These are phyloP conservation scores for Neurospora sp. DNA, from an alignment of 495 filamentous ascomycete genomes.

Conservation along the genomic window DNA sequence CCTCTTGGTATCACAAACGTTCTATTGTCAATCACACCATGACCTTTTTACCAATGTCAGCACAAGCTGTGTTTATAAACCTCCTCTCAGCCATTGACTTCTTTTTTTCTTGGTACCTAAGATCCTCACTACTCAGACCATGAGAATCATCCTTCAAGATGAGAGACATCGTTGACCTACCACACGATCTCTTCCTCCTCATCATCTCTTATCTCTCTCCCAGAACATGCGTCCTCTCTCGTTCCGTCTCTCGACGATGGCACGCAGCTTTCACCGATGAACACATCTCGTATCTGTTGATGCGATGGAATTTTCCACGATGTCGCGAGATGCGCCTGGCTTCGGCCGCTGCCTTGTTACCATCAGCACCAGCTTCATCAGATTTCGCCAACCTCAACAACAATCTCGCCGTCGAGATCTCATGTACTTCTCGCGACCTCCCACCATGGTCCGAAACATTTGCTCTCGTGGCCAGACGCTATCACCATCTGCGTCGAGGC, in stretches of 20 bases:
- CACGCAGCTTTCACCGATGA: conserved; percentile 42
- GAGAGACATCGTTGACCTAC: conserved; percentile 40
- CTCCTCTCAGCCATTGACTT: not conserved
- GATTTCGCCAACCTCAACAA: not conserved
- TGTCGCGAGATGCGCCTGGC: conserved; percentile 43
- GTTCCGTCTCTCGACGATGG: conserved; percentile 47
- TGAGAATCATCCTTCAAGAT: conserved; percentile 8
- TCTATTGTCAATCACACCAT: not conserved
- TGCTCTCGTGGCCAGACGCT: conserved; percentile 45
- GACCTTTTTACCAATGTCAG: not conserved
- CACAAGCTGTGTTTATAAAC: not conserved
- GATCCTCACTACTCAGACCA: not conserved
- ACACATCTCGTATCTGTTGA: conserved; percentile 32
- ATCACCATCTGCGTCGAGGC: conserved; percentile 43
- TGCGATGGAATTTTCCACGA: conserved; percentile 44
- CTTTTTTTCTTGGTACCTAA: not conserved
- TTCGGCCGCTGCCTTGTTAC: conserved; percentile 3
- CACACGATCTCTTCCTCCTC: conserved; percentile 43
- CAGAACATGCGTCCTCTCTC: conserved; percentile 42
- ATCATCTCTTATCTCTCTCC: conserved; percentile 43
- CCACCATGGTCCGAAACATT: conserved; percentile 37
- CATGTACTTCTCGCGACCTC: not conserved
- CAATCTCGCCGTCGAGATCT: conserved; percentile 9
- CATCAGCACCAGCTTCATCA: not conserved
- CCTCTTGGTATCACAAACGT: not conserved